Evolutionary conservation across 208 protist species (phyloP).

Genomic region (Entamoeba dispar): DNA sequence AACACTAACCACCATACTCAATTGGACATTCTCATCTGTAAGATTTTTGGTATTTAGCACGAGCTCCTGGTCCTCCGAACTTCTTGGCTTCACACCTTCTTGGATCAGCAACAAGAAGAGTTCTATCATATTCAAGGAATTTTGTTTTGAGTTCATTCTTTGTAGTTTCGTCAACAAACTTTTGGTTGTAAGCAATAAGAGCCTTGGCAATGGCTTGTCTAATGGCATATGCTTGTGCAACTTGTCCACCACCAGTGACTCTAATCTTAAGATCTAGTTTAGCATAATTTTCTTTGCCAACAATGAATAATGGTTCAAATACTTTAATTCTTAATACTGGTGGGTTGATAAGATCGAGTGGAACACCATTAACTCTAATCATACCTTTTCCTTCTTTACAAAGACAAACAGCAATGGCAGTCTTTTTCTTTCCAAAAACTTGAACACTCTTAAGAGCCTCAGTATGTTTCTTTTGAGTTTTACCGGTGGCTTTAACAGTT

Average conservation of each 20-base stretch:
- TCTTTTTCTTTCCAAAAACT: slow-evolving; percentile 52
- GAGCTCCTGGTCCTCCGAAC: slow-evolving; percentile 92
- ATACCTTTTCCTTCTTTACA: slow-evolving; percentile 77
- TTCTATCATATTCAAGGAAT: slow-evolving; percentile 83
- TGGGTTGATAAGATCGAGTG: slow-evolving; percentile 80
- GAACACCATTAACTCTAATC: slow-evolving; percentile 87
- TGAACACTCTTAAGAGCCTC: not conserved
- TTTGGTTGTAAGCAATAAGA: slow-evolving; percentile 93
- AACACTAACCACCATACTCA: too few species aligned
- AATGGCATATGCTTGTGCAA: slow-evolving; percentile 86
- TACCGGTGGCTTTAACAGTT: not conserved
- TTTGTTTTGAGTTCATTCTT: slow-evolving; percentile 95
- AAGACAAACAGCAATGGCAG: slow-evolving; percentile 86
- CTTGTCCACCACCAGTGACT: slow-evolving; percentile 83
- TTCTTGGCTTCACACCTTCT: slow-evolving; percentile 97
- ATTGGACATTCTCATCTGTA: slow-evolving; percentile 50
- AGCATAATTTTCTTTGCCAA: slow-evolving; percentile 68
- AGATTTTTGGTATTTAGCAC: slow-evolving; percentile 93
- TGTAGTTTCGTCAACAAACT: slow-evolving; percentile 72
- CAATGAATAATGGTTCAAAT: slow-evolving; percentile 73
- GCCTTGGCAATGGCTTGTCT: slow-evolving; percentile 94
- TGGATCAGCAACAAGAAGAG: slow-evolving; percentile 93
- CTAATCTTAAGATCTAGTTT: slow-evolving; percentile 75
- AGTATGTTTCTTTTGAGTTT: not conserved
- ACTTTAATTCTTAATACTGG: slow-evolving; percentile 87